Percentiles rank a stretch among this genome's conserved stretches.
Evolutionary conservation across 2,329 filamentous ascomycete genomes (phyloP).

Genomic region (Penicillium italicum): DNA sequence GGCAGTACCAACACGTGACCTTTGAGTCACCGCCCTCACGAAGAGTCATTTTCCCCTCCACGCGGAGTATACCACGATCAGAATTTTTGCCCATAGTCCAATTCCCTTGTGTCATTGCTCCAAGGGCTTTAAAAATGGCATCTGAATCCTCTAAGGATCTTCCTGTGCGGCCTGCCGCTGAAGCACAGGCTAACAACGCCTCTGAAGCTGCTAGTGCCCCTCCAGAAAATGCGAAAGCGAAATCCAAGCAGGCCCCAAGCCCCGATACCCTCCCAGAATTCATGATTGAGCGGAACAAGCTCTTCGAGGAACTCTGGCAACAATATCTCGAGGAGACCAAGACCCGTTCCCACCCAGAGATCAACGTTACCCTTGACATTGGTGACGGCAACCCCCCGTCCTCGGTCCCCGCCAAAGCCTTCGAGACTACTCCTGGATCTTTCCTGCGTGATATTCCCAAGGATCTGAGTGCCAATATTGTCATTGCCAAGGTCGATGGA

Average conservation of each 20-base stretch:
- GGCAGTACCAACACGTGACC: slow-evolving; percentile 31
- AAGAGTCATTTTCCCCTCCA: slow-evolving; percentile 24
- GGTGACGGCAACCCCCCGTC: slow-evolving; percentile 41
- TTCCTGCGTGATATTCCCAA: slow-evolving; percentile 76
- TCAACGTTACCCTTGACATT: slow-evolving; percentile 49
- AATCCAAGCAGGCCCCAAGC: slow-evolving; percentile 22
- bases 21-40: slow-evolving; percentile 35
- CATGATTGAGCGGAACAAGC: slow-evolving; percentile 74
- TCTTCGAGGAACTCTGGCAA: slow-evolving; percentile 87
- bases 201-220: slow-evolving; percentile 31
- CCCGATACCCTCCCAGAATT: slow-evolving; percentile 62
- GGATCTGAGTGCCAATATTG: slow-evolving; percentile 73
- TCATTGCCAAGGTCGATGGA: slow-evolving; percentile 81
- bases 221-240: slow-evolving; percentile 30
- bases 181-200: slow-evolving; percentile 20
- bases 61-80: slow-evolving; percentile 11
- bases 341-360: slow-evolving; percentile 45
- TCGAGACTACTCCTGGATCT: slow-evolving; percentile 87
- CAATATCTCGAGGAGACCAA: slow-evolving; percentile 73
- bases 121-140: slow-evolving; percentile 28
- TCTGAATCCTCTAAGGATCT: slow-evolving; percentile 37
- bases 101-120: slow-evolving; percentile 16
- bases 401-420: slow-evolving; percentile 64
- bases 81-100: slow-evolving; percentile 20
- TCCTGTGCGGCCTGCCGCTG: slow-evolving; percentile 35